Conservation (phyloP, 805 yeast species). For the Vanderwaltozyma polyspora region DNA sequence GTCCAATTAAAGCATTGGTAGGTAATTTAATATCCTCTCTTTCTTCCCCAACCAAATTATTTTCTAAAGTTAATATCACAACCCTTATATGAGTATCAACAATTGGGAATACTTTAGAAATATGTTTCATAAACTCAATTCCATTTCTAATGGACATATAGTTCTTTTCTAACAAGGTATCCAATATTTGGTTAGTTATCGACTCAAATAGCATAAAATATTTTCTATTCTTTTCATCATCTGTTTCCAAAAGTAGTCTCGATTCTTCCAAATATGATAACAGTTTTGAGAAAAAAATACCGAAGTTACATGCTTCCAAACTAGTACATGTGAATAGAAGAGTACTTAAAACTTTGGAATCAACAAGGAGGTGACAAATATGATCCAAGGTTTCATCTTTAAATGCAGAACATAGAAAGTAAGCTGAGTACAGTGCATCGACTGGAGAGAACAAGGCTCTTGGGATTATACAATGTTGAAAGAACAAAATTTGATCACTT, state of each 20-base stretch:
- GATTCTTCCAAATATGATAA: conserved; percentile 36
- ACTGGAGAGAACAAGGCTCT: conserved; percentile 67
- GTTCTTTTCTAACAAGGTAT: conserved; percentile 28
- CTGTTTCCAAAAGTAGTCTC: conserved; percentile 29
- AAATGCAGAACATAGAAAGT: conserved; percentile 46
- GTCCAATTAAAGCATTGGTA: conserved; percentile 59
- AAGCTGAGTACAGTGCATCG: conserved; percentile 64
- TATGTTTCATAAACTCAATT: conserved; percentile 61
- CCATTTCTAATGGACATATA: conserved; percentile 76
- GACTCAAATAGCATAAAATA: conserved; percentile 45
- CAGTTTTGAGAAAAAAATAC: conserved; percentile 54
- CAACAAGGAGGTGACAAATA: conserved; percentile 38
- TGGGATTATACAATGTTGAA: conserved; percentile 63
- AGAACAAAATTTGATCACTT: conserved; percentile 28
- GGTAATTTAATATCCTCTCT: conserved; percentile 78
- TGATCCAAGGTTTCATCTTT: conserved; percentile 30
- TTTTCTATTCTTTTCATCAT: conserved; percentile 26
- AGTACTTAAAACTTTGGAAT: conserved; percentile 38
- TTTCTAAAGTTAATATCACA: conserved; percentile 37
- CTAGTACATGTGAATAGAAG: conserved; percentile 62
- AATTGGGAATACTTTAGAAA: conserved; percentile 53
- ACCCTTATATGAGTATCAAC: conserved; percentile 54
- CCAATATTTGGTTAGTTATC: conserved; percentile 28
- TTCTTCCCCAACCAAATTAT: conserved; percentile 40
- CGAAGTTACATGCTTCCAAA: conserved; percentile 71